Conservation (phyloP, 805 yeast genomes). For the Starmerella powellii region DNA sequence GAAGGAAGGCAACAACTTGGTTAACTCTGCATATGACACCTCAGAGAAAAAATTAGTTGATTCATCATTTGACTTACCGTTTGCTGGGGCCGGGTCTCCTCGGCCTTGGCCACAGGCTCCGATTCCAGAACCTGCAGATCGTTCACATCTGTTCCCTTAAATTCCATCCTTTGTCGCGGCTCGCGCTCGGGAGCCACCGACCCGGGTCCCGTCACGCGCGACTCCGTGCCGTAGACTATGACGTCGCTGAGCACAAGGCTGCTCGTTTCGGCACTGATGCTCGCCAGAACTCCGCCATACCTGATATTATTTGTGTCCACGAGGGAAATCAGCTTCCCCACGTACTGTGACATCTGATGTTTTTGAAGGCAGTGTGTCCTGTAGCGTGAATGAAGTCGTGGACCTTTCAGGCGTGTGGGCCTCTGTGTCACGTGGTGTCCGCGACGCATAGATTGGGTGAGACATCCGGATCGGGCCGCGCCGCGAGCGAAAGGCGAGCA, state of each 20-base stretch:
- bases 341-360: constrained; percentile 67
- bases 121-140: constrained; percentile 74
- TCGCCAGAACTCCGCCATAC: constrained; percentile 79
- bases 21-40: constrained; percentile 23
- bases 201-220: constrained; percentile 55
- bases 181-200: constrained; percentile 41
- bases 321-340: constrained; percentile 78
- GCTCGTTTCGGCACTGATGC: constrained; percentile 79
- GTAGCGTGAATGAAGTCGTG: too few species aligned
- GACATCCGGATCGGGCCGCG: too few species aligned
- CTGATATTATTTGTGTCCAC: constrained; percentile 68
- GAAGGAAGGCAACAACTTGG: constrained; percentile 37
- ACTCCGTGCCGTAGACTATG: constrained; percentile 83
- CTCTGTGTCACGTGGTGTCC: neutral
- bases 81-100: constrained; percentile 6
- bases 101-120: neutral
- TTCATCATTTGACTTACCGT: constrained; percentile 24
- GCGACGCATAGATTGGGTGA: too few species aligned
- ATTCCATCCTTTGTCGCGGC: constrained; percentile 43
- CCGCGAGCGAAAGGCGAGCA: too few species aligned
- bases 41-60: constrained; percentile 19
- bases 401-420: too few species aligned
- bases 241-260: constrained; percentile 76
- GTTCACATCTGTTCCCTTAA: constrained; percentile 86
- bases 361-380: too few species aligned